phyloP scores from a whole-genome alignment of 345 rosid species.

The Noccaea caerulescens region DNA sequence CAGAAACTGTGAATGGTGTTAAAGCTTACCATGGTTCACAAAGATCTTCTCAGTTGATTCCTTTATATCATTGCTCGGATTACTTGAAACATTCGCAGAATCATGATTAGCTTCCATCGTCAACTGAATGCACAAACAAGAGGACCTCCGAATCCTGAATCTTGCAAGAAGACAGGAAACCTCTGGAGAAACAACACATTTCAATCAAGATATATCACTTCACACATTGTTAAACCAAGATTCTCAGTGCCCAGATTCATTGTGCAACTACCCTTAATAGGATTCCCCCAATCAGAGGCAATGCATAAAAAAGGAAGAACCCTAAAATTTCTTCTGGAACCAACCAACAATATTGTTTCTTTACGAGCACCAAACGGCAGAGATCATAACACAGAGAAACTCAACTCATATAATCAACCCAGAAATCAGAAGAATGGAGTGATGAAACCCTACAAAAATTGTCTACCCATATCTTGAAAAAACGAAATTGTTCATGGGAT shows the following conservation, averaged over 20 bases:
- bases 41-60: slow-evolving; percentile 22
- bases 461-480: neutral
- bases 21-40: slow-evolving; percentile 42
- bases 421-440: slow-evolving; percentile 5
- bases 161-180: slow-evolving; percentile 12
- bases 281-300: neutral
- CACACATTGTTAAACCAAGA: neutral
- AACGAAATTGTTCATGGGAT: neutral
- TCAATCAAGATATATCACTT: neutral
- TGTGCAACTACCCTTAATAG: neutral
- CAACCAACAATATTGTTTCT: neutral
- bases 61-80: slow-evolving; percentile 21
- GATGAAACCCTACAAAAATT: neutral
- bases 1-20: neutral
- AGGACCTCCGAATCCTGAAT: slow-evolving; percentile 1
- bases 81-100: slow-evolving; percentile 27
- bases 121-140: neutral
- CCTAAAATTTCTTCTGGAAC: neutral
- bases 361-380: neutral
- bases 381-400: neutral
- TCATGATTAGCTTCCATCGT: slow-evolving; percentile 40
- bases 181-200: neutral
- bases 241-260: neutral
- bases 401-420: neutral
- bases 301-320: neutral